These are phyloP conservation scores for Exophiala oligosperma DNA, from an alignment of 2,329 filamentous ascomycete genomes.

Conservation along the genomic window DNA sequence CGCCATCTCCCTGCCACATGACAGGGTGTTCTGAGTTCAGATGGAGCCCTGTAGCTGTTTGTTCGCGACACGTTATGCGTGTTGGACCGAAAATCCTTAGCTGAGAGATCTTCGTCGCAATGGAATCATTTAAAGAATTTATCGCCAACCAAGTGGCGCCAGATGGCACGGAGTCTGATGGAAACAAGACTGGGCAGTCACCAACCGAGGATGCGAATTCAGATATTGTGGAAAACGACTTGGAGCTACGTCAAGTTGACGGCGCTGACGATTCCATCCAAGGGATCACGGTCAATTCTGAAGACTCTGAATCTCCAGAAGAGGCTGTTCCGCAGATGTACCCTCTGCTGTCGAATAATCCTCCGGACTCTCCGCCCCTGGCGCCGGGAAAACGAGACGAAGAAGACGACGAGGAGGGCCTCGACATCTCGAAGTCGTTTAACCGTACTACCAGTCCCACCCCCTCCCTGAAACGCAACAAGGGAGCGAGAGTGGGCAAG, in stretches of 20 bases:
- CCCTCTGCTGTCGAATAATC: constrained; percentile 33
- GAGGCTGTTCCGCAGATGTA: constrained; percentile 17
- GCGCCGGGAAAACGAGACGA: constrained; percentile 35
- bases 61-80: neutral
- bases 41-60: no score
- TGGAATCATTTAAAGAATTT: constrained; percentile 26
- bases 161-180: constrained; percentile 33
- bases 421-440: constrained; percentile 46
- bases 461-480: constrained; percentile 40
- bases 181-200: constrained; percentile 19
- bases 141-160: constrained; percentile 8
- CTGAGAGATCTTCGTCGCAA: neutral
- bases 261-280: neutral
- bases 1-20: no score
- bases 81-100: neutral
- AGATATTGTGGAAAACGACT: neutral
- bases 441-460: constrained; percentile 40
- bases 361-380: constrained; percentile 33
- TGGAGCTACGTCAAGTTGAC: neutral
- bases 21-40: no score
- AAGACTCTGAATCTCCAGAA: constrained; percentile 11
- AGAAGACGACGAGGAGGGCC: constrained; percentile 46
- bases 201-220: neutral
- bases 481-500: constrained; percentile 36
- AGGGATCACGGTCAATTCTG: constrained; percentile 10